phyloP scores from a whole-genome alignment of 106 monocot genomes.

The Phalaenopsis aphrodite region DNA sequence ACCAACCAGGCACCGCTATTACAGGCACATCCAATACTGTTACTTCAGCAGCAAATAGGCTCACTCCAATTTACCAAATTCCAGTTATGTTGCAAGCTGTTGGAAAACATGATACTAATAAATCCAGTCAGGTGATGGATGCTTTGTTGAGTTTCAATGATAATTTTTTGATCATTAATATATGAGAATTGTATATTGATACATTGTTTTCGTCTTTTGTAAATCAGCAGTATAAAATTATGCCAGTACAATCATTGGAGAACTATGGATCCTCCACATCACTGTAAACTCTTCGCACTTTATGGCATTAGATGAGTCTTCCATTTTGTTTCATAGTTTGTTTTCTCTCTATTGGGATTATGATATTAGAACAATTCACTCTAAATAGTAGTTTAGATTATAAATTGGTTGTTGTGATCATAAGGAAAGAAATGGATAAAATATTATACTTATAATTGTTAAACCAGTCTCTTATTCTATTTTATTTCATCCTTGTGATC shows the following conservation, averaged over 20 bases:
- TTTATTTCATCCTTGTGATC: not conserved
- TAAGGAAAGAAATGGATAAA: not conserved
- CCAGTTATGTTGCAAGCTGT: constrained; percentile 7
- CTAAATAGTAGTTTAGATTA: not conserved
- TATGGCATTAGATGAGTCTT: not conserved
- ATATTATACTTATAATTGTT: not conserved
- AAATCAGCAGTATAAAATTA: constrained; percentile 19
- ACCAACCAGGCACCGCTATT: constrained; percentile 6
- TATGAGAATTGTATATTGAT: not conserved
- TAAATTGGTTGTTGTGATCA: not conserved
- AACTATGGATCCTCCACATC: constrained; percentile 15
- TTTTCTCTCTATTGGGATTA: not conserved
- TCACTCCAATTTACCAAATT: constrained; percentile 18
- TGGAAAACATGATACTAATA: constrained; percentile 13
- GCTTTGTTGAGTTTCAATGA: not conserved
- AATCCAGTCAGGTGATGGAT: constrained; percentile 27
- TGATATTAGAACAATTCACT: too few relatives aligned
- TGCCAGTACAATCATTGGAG: constrained; percentile 14
- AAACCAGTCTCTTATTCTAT: not conserved
- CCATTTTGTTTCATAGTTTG: not conserved
- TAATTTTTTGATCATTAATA: not conserved
- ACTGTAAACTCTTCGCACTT: constrained; percentile 12
- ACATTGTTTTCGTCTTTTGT: not conserved
- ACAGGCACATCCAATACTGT: constrained; percentile 14
- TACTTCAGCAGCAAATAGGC: constrained; percentile 9